Evolutionary conservation across 192 early-diverging fungal genomes (phyloP).

Genomic region (Physocladia obscura): DNA sequence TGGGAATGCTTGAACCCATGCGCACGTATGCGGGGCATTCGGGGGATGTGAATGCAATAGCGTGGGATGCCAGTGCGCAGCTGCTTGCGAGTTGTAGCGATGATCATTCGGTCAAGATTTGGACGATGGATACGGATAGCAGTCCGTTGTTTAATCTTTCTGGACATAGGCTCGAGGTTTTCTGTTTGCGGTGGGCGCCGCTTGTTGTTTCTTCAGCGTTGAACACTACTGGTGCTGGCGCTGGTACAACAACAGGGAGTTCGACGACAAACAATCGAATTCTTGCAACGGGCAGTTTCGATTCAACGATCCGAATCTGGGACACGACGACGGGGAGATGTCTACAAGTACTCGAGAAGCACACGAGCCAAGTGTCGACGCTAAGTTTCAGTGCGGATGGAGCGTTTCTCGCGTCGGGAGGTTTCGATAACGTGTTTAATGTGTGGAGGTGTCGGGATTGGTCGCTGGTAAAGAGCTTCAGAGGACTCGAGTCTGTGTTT

Average conservation of each 20-base stretch:
- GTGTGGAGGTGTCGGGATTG: constrained; percentile 63
- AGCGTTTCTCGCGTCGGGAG: constrained; percentile 69
- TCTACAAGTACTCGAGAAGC: constrained; percentile 66
- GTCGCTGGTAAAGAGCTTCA: constrained; percentile 21
- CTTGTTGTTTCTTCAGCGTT: constrained; percentile 53
- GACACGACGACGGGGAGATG: constrained; percentile 70
- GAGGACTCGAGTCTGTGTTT: constrained; percentile 27
- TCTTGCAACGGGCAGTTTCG: constrained; percentile 67
- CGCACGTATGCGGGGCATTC: constrained; percentile 74
- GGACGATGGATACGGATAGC: constrained; percentile 63
- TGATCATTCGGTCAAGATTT: constrained; percentile 73
- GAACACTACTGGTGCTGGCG: neutral
- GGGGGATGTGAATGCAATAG: constrained; percentile 75
- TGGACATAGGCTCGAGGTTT: constrained; percentile 77
- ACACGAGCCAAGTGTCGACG: constrained; percentile 69
- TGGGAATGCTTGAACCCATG: constrained; percentile 69
- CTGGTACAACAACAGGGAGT: neutral
- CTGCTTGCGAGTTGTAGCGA: constrained; percentile 75
- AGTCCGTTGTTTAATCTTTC: constrained; percentile 50
- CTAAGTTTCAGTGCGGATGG: constrained; percentile 79
- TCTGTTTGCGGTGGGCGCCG: constrained; percentile 83
- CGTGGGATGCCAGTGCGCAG: constrained; percentile 69
- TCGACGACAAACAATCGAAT: constrained; percentile 20
- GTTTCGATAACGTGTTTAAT: constrained; percentile 75
- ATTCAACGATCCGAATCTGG: constrained; percentile 82